Base-by-base conservation (phyloP, 2,329 filamentous ascomycete species). In the Dothidotthia symphoricarpi region DNA sequence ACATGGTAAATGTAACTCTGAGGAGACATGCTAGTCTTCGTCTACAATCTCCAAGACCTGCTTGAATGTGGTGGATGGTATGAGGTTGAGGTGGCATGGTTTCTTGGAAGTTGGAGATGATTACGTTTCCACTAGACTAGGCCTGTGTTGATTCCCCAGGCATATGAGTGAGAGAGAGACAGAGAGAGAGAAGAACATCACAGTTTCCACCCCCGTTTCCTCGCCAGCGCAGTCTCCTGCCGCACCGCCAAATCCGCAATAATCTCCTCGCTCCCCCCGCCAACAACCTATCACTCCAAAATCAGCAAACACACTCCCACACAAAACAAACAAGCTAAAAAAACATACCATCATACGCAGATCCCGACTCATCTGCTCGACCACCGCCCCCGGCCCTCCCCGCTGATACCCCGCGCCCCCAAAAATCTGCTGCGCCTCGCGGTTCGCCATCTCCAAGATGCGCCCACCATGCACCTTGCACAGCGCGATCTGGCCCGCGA, bases 331-430 rank as follows among this genome's bases (percentile, higher is more conserved):
- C 5, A 9, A 22, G 3, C 14, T n/a, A n/a, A n/a, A n/a, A n/a
- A 24, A 8, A 69, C 67, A 68, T 70, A 77, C 73, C 69, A 74
- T 74, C 57, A 75, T 70, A 6, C 75, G 63, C 25, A 78, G 54
- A 56, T 79, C 75, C 0, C 76, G 66, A 47, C 71, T 75, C 27
- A 78, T 73, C 52, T 78, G 75, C 59, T 79, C 76, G 7, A 78
- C 67, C 4, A 71, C 63, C 2, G 69, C 70, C 0, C 75, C 75
- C 1, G 67, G 66, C 0, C 73, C 72, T 1, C 72, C 72, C 26
- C 68, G 72, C 31, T 75, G 71, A 41, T 77, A 78, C 1, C 75
- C 75, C 2, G 71, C 66, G 0, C 75, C 76, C 6, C 76, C 76
- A 48, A 78, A 70, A 3, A 78, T 68, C 51, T 79, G 76, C 57